Base-by-base conservation (phyloP, 78 protist species). In the Dictyostelium brefeldianum region DNA sequence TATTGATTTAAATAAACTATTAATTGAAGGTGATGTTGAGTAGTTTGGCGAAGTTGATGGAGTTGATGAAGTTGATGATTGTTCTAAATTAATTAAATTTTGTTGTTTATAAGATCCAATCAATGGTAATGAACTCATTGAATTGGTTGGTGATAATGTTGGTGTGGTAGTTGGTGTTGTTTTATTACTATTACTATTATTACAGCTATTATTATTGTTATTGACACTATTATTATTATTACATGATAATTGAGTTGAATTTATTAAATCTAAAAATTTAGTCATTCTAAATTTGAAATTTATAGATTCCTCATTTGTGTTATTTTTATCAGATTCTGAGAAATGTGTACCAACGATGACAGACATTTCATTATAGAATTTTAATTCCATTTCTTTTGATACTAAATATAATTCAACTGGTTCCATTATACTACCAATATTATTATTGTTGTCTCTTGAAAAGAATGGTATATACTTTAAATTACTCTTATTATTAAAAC, bases 251-350 rank as follows among this genome's bases (percentile, higher is more conserved):
- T 48, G 25, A 14, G 36, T 56, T 6, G 27, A 41, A n/a, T 74
- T 43, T 41, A 74, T 48, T 27, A n/a, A 41, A 65, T 89, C 87
- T 27, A 89, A 54, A 36, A 57, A 90, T n/a, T 20, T 47, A 8
- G 77, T 79, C 83, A 82, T 82, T 51, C 36, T 90, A 48, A 51
- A 79, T 64, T 89, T 90, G 48, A 75, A 82, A 53, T 78, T 59
- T 36, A 67, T 79, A 11, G 87, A 79, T 79, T 90, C 95, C 62
- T 78, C 87, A 18, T 80, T 71, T 11, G 22, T 29, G 10, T 50
- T 36, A 7, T 50, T 56, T 12, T 18, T 10, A 89, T 64, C 47
- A 29, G 64, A 64, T 17, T 62, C 70, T 11, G 48, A 31, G 12
- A 67, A 67, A 31, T 67, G 46, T 4, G 27, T 67, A 4, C 77